Percentiles rank a stretch among this genome's conserved stretches.
phyloP scores from a whole-genome alignment of 78 protist genomes.

The slime mould (Dictyostelium discoideum) region DNA sequence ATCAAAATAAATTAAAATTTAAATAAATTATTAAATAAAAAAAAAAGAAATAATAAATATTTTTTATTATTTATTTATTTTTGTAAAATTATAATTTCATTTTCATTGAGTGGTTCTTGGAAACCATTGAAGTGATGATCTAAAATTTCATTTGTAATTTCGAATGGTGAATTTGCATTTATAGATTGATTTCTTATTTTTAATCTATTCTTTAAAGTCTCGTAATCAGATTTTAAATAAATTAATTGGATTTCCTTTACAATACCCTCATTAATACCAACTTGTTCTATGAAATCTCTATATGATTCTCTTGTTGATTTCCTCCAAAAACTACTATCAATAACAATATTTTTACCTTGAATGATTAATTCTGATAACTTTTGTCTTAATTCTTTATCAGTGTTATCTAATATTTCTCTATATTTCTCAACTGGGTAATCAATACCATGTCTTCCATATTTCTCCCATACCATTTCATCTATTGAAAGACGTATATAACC shows the following conservation, averaged over 20 bases:
- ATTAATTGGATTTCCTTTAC: background rate
- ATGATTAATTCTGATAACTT: background rate
- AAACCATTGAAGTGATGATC: background rate
- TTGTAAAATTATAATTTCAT: background rate
- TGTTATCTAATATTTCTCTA: background rate
- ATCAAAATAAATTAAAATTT: too few relatives aligned
- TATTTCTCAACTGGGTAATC: background rate
- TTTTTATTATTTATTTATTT: background rate
- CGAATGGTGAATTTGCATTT: background rate
- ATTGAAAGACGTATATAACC: background rate
- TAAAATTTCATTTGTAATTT: background rate
- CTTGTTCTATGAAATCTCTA: background rate
- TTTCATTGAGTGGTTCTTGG: background rate
- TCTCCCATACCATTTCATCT: background rate
- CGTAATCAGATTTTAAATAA: background rate
- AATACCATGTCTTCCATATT: background rate
- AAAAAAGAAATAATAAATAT: too few relatives aligned
- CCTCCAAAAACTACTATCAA: background rate
- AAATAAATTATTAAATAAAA: too few relatives aligned
- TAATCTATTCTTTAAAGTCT: background rate
- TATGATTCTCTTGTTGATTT: background rate
- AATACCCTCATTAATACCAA: background rate
- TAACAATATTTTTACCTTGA: background rate
- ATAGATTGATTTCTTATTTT: background rate
- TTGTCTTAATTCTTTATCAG: background rate